Base-by-base conservation (phyloP, 257 asterid species). In the Eustoma russellianum region DNA sequence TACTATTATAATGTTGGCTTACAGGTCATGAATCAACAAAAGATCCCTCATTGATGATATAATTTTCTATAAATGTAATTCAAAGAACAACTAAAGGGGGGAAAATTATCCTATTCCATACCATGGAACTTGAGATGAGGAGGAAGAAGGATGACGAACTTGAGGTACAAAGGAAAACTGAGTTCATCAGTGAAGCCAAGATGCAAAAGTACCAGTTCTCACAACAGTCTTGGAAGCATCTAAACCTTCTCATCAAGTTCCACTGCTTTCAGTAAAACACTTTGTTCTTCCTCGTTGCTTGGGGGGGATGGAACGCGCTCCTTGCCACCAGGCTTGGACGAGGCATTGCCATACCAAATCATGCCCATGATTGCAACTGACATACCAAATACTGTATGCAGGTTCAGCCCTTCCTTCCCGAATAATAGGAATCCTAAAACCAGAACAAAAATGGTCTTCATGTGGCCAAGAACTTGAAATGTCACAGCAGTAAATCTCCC, bases 401-500 rank as follows among this genome's bases (percentile, higher is more conserved):
- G 59, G 66, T 78, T 81, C 30, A 81, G 65, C 9, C 93, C 93
- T 69, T 81, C 94, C 68, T 77, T 79, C 13, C 89, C 94, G 13
- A 83, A 83, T 71, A 83, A 77, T n/a, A 79, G 46, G 66, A 83
- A 87, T 15, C 96, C 94, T 61, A 87, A 54, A n/a, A 65, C 68
- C 67, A 83, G 63, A 56, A 83, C 88, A 19, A 87, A 80, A 49
- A 83, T 75, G 38, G 94, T 81, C 79, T 87, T 83, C 89, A 83
- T 81, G 59, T 87, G 94, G 46, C 94, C 96, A 24, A 87, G 74
- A 46, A 87, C 96, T 73, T 83, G 94, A 57, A 83, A 87, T 11
- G 94, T 55, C 43, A 86, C 96, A 7, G 96, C 92, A n/a, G 96
- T 69, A 72, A 87, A 86, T 83, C 94, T 68, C 41, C 92, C 92